A percentile compares a stretch with the other conserved stretches of the same genome.
Conservation (phyloP, 129 eudicot genomes). For the Centaurea solstitialis region DNA sequence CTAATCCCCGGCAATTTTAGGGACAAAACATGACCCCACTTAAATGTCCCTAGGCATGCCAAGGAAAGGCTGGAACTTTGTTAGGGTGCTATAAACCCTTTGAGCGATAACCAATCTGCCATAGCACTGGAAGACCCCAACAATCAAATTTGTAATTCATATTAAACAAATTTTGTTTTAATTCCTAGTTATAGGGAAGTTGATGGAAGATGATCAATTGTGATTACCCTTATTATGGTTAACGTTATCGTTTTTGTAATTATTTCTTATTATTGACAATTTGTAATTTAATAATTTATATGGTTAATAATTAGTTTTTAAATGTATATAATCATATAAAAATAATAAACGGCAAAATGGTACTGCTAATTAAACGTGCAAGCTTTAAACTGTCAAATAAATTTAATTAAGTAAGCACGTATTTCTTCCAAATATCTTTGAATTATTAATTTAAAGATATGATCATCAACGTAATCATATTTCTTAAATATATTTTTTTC, state of each 20-base stretch:
- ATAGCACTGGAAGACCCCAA: too few species aligned
- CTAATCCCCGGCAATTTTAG: too few species aligned
- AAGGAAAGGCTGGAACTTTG: too few species aligned
- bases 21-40: too few species aligned
- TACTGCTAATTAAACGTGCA: slow-evolving; percentile 19
- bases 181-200: too few species aligned
- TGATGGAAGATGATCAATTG: neutral
- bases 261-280: too few species aligned
- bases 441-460: neutral
- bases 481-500: neutral
- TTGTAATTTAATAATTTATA: too few species aligned
- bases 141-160: too few species aligned
- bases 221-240: neutral
- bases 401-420: slow-evolving; percentile 1
- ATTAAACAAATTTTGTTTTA: too few species aligned
- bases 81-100: too few species aligned
- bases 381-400: slow-evolving; percentile 1
- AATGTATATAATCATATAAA: neutral
- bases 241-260: neutral
- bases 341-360: neutral
- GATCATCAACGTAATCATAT: neutral
- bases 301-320: neutral
- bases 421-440: neutral
- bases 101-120: too few species aligned
- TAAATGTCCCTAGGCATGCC: too few species aligned